Evolutionary conservation across 441 rosid species (phyloP).

Genomic region (Mallotus repandus): DNA sequence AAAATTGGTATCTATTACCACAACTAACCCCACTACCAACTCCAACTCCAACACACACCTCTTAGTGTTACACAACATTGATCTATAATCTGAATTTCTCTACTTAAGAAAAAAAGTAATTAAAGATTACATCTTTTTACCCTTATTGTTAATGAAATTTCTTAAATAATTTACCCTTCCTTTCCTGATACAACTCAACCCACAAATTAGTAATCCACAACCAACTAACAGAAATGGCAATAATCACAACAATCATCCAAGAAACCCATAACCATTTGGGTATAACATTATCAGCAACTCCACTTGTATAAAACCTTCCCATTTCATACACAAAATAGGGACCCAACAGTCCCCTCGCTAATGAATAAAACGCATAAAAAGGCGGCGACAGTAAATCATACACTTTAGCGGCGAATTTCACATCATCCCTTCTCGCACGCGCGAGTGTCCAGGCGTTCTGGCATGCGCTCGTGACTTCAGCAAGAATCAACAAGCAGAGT

Average conservation of each 20-base stretch:
- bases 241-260: constrained; percentile 63
- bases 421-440: constrained; percentile 45
- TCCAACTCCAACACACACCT: not conserved
- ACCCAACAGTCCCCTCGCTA: constrained; percentile 67
- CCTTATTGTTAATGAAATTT: constrained; percentile 32
- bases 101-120: not conserved
- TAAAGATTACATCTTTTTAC: not conserved
- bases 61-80: not conserved
- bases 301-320: constrained; percentile 52
- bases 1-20: not conserved
- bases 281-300: constrained; percentile 54
- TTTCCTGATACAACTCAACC: constrained; percentile 49
- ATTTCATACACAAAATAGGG: constrained; percentile 61
- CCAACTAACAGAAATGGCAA: constrained; percentile 65
- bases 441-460: constrained; percentile 90
- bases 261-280: constrained; percentile 91
- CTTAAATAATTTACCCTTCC: constrained; percentile 37
- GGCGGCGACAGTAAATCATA: constrained; percentile 55
- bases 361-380: constrained; percentile 61
- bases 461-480: constrained; percentile 83
- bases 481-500: constrained; percentile 61
- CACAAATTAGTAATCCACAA: constrained; percentile 80
- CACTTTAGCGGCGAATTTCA: constrained; percentile 45
- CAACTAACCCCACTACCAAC: not conserved
- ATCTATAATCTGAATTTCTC: not conserved